Evolutionary conservation across 2,329 filamentous ascomycete genomes (phyloP), one percentile per base, ranked within the genome.

Genomic region (Keithomyces neogunnii): DNA sequence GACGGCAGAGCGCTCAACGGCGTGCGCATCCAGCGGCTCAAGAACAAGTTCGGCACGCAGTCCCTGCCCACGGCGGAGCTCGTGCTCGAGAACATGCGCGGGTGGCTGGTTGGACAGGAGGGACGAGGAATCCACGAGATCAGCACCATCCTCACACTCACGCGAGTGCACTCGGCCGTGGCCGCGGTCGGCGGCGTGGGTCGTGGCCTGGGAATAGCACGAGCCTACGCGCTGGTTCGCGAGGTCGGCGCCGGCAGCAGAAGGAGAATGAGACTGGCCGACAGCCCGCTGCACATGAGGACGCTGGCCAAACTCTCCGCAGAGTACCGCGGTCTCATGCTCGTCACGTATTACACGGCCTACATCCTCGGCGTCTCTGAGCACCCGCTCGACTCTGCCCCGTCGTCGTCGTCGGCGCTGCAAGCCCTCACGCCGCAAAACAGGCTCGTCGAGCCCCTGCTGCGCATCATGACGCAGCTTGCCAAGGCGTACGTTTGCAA

Each of bases 1-100:
- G 53, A 63, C 9, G 66, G 67, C 53, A 51, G 70, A 2, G 74
- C 78, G 49, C 72, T 84, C 9, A 89, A 89, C 60, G 85, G 86
- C 2, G 72, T 89, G 7, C 72, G 72, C 7, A 86, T 89, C 55
- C 80, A 84, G 52, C 75, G 85, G 0, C 70, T 90, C 13, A 89
- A 90, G 68, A 79, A 80, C 63, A 90, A 89, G 60, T 73, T 87
- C 3, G 86, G 86, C 30, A 89, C 85, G 0, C 79, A 79, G 45
- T 74, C 82, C 0, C 70, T 90, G 0, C 85, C 86, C 0, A 89
- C 86, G 0, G 86, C 85, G 0, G 86, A 90, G 63, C 74, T 90
- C 0, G 83, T 85, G 53, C 72, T 87, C 3, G 70, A 74, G 13
- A 74, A 71, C n/a, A 80, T 81, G 73, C 76, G 83, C 2, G 83